These are phyloP conservation scores for Clarireedia homoeocarpa DNA, from an alignment of 2,329 filamentous ascomycete species.

Conservation along the genomic window DNA sequence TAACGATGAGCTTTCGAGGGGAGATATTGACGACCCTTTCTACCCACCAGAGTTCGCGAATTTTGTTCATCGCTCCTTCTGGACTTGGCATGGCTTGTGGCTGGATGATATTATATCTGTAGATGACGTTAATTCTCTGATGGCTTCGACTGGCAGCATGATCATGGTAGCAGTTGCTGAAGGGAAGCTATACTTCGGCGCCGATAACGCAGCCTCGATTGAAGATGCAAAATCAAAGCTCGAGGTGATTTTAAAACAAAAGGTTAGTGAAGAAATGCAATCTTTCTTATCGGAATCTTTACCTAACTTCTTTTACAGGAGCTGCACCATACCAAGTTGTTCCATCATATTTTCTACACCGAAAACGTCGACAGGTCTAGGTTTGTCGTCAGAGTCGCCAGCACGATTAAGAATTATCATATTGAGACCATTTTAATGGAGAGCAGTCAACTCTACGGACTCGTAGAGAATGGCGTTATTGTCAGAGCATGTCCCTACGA, in stretches of 20 bases:
- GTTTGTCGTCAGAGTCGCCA: constrained; percentile 15
- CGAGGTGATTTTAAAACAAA: constrained; percentile 20
- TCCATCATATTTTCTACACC: constrained; percentile 21
- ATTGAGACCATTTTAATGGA: constrained; percentile 25
- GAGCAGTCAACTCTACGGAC: constrained; percentile 6
- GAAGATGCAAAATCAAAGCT: constrained; percentile 19
- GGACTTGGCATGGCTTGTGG: not conserved
- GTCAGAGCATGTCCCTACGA: constrained; percentile 17
- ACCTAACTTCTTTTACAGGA: not conserved
- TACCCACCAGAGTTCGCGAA: not conserved
- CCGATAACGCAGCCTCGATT: constrained; percentile 7
- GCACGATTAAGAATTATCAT: constrained; percentile 16
- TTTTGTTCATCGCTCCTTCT: not conserved
- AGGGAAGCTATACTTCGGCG: constrained; percentile 17
- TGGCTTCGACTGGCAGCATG: not conserved
- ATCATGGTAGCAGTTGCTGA: constrained; percentile 11
- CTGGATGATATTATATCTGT: not conserved
- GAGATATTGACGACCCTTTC: constrained; percentile 2
- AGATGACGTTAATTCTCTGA: constrained; percentile 4
- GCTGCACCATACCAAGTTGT: not conserved
- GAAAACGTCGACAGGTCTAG: constrained; percentile 18
- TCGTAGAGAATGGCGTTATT: constrained; percentile 12
- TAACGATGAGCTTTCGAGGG: constrained; percentile 1
- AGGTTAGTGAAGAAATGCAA: constrained; percentile 13
- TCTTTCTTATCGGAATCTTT: no score